Evolutionary conservation across 2,329 filamentous ascomycete genomes (phyloP), one percentile per base, ranked within the genome.

Genomic region (Exserohilum turcica): DNA sequence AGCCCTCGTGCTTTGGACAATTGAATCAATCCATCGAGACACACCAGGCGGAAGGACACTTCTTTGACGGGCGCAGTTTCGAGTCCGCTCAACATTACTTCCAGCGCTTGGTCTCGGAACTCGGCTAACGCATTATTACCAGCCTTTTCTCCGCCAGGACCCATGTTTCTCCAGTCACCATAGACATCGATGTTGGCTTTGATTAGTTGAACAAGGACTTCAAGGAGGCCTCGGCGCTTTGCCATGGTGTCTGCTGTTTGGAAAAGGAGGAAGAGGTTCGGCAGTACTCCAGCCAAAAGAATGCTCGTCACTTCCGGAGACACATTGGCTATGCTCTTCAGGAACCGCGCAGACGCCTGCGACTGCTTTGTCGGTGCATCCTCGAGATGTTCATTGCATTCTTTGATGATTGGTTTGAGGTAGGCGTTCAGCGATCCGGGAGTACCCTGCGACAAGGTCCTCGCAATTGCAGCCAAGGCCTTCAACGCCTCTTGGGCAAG

Each of bases 361-460:
- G 86, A 87, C 65, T 89, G 84, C 66, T 88, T 88, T 5, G 86
- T 86, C 38, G 86, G 85, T 6, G 86, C 86, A 65, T 89, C 86
- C 62, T 85, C 84, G 3, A 89, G 76, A 63, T 88, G 85, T 56
- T 88, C 84, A 54, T 86, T 84, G 66, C 86, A 88, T 72, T 89
- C 86, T 61, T 86, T 86, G 39, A 82, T 82, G 53, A 88, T 81
- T 1, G 85, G 82, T 39, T 80, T 80, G 19, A 89, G 72, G 66
- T 84, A 89, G 27, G 77, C 74, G 48, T 76, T 77, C 3, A 81
- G 68, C 71, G 82, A 59, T 70, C 80, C 68, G 78, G 77, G 64
- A 64, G 78, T 56, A 73, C 74, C 61, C 73, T 77, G 48, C 16
- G 84, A 83, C 6, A 89, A 74, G 18, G 82, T 79, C 46, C 74